These are phyloP conservation scores for Tricharina praecox DNA, from an alignment of 495 filamentous ascomycete species.

Conservation along the genomic window DNA sequence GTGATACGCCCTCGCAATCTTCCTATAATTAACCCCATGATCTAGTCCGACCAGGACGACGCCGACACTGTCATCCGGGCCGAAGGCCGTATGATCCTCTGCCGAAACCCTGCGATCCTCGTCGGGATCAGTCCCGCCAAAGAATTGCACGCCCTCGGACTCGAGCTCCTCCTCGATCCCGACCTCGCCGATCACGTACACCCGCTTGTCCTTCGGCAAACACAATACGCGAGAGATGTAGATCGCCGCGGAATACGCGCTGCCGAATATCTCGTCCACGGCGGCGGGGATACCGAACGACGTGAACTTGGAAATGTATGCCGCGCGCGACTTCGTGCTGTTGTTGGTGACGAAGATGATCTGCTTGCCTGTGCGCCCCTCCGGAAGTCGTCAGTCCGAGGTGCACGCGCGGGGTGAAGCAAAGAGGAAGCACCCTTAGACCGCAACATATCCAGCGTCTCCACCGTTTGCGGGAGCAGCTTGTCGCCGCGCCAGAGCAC, in stretches of 20 bases:
- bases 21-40: slow-evolving; percentile 87
- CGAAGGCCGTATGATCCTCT: slow-evolving; percentile 62
- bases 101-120: slow-evolving; percentile 58
- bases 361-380: slow-evolving; percentile 50
- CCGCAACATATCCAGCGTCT: slow-evolving; percentile 66
- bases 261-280: slow-evolving; percentile 85
- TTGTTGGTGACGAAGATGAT: slow-evolving; percentile 98
- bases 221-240: slow-evolving; percentile 88
- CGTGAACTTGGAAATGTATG: slow-evolving; percentile 86
- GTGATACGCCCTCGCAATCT: slow-evolving; percentile 64
- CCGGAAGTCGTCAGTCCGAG: slow-evolving; percentile 10
- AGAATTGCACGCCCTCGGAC: slow-evolving; percentile 56
- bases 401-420: background rate
- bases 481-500: slow-evolving; percentile 93
- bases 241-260: slow-evolving; percentile 82
- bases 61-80: slow-evolving; percentile 58
- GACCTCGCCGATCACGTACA: slow-evolving; percentile 79
- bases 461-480: slow-evolving; percentile 62
- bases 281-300: slow-evolving; percentile 47
- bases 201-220: slow-evolving; percentile 67
- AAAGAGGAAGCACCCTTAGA: slow-evolving; percentile 43
- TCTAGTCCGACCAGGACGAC: slow-evolving; percentile 81
- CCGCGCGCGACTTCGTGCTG: slow-evolving; percentile 82
- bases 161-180: slow-evolving; percentile 81
- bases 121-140: slow-evolving; percentile 75